A percentile compares a stretch with the other conserved stretches of the same genome.
phyloP scores from a whole-genome alignment of 2,329 filamentous ascomycete genomes.

The Aspergillus sp. region DNA sequence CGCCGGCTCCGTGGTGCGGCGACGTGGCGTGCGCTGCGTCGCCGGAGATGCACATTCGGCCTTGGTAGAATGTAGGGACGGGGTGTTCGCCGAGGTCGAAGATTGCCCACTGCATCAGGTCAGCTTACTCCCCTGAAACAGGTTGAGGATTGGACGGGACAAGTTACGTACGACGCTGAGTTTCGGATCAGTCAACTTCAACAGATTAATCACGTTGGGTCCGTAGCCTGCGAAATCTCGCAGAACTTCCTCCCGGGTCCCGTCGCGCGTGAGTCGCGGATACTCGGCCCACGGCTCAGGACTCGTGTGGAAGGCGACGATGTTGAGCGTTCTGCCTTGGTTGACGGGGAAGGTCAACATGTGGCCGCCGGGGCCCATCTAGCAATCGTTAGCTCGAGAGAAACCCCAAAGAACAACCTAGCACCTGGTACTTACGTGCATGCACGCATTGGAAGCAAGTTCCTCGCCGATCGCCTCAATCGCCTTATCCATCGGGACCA shows the following conservation, averaged over 20 bases:
- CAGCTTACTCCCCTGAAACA: neutral
- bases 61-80: slow-evolving; percentile 36
- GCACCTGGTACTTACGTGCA: slow-evolving; percentile 25
- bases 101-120: slow-evolving; percentile 36
- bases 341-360: slow-evolving; percentile 52
- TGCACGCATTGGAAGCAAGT: slow-evolving; percentile 35
- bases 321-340: slow-evolving; percentile 49
- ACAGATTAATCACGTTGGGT: slow-evolving; percentile 21
- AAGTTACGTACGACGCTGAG: slow-evolving; percentile 23
- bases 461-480: slow-evolving; percentile 48
- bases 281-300: slow-evolving; percentile 23
- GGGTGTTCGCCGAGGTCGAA: slow-evolving; percentile 41
- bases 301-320: slow-evolving; percentile 41
- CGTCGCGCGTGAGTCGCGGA: slow-evolving; percentile 20
- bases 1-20: slow-evolving; percentile 43
- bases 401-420: neutral
- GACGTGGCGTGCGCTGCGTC: slow-evolving; percentile 45
- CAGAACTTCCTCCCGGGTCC: slow-evolving; percentile 22
- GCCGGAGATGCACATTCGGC: slow-evolving; percentile 35
- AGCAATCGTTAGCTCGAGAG: neutral
- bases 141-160: too few species aligned
- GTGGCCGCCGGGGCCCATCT: slow-evolving; percentile 45
- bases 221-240: slow-evolving; percentile 23
- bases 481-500: slow-evolving; percentile 52
- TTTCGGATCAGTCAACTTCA: slow-evolving; percentile 29